A percentile compares a stretch with the other conserved stretches of the same genome.
Conservation (phyloP, 805 yeast species). For the Candida ovalis region DNA sequence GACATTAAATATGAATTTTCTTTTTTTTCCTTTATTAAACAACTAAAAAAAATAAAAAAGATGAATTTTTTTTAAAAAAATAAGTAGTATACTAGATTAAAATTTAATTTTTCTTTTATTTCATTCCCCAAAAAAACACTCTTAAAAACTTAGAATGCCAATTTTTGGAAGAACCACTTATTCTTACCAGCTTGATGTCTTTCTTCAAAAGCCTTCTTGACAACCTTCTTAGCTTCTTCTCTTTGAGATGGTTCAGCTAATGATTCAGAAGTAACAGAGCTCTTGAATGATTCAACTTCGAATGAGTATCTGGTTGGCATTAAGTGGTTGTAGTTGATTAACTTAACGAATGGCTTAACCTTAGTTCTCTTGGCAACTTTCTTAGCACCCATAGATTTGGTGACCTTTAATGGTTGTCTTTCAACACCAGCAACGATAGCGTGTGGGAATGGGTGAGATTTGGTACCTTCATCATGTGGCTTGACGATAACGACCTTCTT, state of each 20-base stretch:
- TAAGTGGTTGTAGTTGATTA: constrained; percentile 98
- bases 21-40: background rate
- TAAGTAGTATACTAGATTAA: background rate
- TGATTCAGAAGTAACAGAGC: constrained; percentile 87
- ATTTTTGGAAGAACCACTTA: constrained; percentile 99
- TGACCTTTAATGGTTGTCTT: constrained; percentile 95
- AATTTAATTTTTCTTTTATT: background rate
- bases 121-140: background rate
- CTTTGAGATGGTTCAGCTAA: constrained; percentile 97
- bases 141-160: constrained; percentile 32
- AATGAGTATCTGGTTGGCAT: constrained; percentile 99
- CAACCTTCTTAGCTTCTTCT: constrained; percentile 98
- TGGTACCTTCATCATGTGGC: constrained; percentile 98
- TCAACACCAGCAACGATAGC: constrained; percentile 99
- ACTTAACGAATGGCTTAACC: constrained; percentile 99
- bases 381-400: constrained; percentile 94
- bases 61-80: background rate
- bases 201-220: constrained; percentile 99
- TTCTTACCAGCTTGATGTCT: constrained; percentile 99
- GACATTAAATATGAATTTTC: background rate
- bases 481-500: constrained; percentile 99
- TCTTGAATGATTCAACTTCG: constrained; percentile 94
- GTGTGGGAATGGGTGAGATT: constrained; percentile 98
- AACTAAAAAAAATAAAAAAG: background rate
- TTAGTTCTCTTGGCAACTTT: constrained; percentile 95